A percentile compares a stretch with the other conserved stretches of the same genome.
These are phyloP conservation scores for Babesia ovis DNA, from an alignment of 169 alveolate species.

Conservation along the genomic window DNA sequence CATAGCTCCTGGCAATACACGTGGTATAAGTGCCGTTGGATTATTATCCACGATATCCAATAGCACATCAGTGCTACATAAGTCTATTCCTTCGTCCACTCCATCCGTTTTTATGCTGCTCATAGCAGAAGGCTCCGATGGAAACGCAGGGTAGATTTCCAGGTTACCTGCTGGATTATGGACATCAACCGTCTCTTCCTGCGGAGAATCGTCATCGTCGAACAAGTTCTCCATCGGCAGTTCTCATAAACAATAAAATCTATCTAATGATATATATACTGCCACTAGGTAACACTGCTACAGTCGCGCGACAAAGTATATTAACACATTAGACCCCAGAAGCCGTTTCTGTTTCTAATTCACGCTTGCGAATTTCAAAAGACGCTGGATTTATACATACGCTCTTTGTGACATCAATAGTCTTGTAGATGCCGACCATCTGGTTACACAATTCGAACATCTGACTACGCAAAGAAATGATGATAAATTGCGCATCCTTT, in stretches of 20 bases:
- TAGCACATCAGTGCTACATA: slow-evolving; percentile 53
- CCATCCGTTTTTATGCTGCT: neutral
- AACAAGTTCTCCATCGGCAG: slow-evolving; percentile 25
- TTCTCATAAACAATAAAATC: too few species aligned
- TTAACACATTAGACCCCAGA: neutral
- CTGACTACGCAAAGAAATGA: slow-evolving; percentile 93
- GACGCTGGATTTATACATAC: slow-evolving; percentile 81
- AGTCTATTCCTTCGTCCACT: slow-evolving; percentile 45
- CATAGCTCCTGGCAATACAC: slow-evolving; percentile 44
- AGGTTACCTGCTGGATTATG: neutral
- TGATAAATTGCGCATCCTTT: slow-evolving; percentile 96
- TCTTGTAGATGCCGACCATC: slow-evolving; percentile 92
- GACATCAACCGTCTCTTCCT: neutral
- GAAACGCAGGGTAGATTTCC: neutral
- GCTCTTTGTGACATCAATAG: slow-evolving; percentile 89
- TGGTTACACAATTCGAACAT: slow-evolving; percentile 94
- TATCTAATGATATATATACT: neutral
- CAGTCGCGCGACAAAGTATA: neutral
- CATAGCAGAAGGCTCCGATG: neutral
- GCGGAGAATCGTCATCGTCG: slow-evolving; percentile 2
- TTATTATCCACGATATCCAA: slow-evolving; percentile 44
- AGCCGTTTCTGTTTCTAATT: neutral
- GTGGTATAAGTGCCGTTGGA: slow-evolving; percentile 47
- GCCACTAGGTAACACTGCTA: neutral
- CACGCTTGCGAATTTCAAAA: slow-evolving; percentile 28